phyloP scores from a whole-genome alignment of 805 yeast genomes.

The Phaffomyces antillensis region DNA sequence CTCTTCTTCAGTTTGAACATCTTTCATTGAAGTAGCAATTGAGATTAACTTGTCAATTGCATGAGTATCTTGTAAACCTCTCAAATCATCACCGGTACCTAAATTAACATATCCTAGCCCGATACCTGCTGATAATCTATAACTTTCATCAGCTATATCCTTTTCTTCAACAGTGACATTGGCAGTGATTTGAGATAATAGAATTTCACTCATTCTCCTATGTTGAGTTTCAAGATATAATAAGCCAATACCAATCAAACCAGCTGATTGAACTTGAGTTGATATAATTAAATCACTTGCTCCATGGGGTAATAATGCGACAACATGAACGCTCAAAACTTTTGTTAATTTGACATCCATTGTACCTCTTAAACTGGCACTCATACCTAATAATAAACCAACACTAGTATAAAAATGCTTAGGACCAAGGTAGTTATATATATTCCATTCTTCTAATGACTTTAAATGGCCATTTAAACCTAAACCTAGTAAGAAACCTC shows the following conservation, averaged over 20 bases:
- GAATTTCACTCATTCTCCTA: slow-evolving; percentile 76
- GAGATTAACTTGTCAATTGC: slow-evolving; percentile 54
- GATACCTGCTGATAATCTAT: slow-evolving; percentile 81
- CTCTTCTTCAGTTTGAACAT: slow-evolving; percentile 51
- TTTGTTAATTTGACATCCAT: slow-evolving; percentile 85
- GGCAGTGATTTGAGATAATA: slow-evolving; percentile 61
- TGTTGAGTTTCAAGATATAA: slow-evolving; percentile 73
- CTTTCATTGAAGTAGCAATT: slow-evolving; percentile 53
- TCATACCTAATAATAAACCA: slow-evolving; percentile 84
- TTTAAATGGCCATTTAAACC: slow-evolving; percentile 88
- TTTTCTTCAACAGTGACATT: slow-evolving; percentile 47
- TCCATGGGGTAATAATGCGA: slow-evolving; percentile 84
- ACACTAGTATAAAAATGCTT: slow-evolving; percentile 79
- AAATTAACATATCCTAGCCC: slow-evolving; percentile 79
- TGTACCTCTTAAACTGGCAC: slow-evolving; percentile 77
- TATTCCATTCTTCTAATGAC: slow-evolving; percentile 90
- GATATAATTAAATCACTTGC: slow-evolving; percentile 85
- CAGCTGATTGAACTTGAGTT: slow-evolving; percentile 82
- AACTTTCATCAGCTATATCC: slow-evolving; percentile 62
- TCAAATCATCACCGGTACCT: slow-evolving; percentile 61
- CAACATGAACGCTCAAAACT: slow-evolving; percentile 87
- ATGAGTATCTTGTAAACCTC: slow-evolving; percentile 54
- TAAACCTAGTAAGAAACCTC: slow-evolving; percentile 87
- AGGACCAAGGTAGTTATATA: slow-evolving; percentile 86
- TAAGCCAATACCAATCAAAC: slow-evolving; percentile 83